Conservation (phyloP, 352 stramenopile genomes). For the Detonula confervacea region DNA sequence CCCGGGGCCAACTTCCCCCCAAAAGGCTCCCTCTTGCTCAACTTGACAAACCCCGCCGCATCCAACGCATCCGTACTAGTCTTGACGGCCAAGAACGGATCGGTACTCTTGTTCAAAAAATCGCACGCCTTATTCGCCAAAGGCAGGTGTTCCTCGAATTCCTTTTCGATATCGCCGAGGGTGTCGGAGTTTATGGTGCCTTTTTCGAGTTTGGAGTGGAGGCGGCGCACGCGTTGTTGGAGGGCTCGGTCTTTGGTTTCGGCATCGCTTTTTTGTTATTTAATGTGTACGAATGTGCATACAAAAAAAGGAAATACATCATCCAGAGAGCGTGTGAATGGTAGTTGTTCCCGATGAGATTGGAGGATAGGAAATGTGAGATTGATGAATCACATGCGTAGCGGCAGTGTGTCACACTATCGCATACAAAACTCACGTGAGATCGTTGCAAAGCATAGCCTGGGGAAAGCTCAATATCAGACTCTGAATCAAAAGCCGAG, state of each 20-base stretch:
- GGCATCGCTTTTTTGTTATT: slow-evolving; percentile 7
- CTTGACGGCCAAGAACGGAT: slow-evolving; percentile 78
- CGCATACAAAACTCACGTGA: slow-evolving; percentile 22
- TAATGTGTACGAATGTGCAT: too few relatives aligned
- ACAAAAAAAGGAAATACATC: too few relatives aligned
- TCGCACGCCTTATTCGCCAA: slow-evolving; percentile 72
- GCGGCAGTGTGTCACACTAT: too few relatives aligned
- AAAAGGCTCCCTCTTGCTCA: slow-evolving; percentile 54
- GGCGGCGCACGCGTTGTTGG: slow-evolving; percentile 31
- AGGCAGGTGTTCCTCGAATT: slow-evolving; percentile 32
- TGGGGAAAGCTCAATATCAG: slow-evolving; percentile 7
- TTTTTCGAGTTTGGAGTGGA: slow-evolving; percentile 26
- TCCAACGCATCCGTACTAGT: slow-evolving; percentile 61
- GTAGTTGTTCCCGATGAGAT: too few relatives aligned
- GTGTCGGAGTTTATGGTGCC: neutral
- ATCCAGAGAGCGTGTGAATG: too few relatives aligned
- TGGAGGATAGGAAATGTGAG: too few relatives aligned
- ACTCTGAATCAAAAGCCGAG: slow-evolving; percentile 20
- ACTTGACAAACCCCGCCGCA: slow-evolving; percentile 58
- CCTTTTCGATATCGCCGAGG: neutral
- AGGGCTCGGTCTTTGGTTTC: slow-evolving; percentile 39
- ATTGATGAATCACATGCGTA: too few relatives aligned
- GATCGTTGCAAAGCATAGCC: slow-evolving; percentile 27
- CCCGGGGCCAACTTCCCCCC: slow-evolving; percentile 61
- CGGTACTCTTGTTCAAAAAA: slow-evolving; percentile 68